Evolutionary conservation across 176 grass and related monocot species (phyloP).

Genomic region (Cenchrus fungigraminus): DNA sequence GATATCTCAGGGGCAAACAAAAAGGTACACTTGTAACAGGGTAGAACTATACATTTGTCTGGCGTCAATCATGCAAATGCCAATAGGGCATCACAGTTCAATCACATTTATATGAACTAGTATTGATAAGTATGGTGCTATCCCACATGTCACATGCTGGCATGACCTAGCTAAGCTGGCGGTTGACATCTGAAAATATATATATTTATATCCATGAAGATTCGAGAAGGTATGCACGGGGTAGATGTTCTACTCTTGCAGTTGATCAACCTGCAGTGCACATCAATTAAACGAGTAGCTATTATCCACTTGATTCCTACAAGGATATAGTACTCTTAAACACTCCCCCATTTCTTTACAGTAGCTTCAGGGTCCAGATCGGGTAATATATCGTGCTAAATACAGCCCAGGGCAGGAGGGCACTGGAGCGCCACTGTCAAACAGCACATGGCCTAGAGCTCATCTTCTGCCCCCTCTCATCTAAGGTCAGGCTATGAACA

Average conservation of each 20-base stretch:
- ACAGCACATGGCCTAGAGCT: conserved; percentile 56
- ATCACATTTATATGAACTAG: conserved; percentile 14
- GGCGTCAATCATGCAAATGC: conserved; percentile 21
- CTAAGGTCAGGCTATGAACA: conserved; percentile 55
- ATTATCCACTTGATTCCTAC: conserved; percentile 42
- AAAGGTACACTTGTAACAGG: conserved; percentile 3
- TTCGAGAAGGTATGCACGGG: conserved; percentile 38
- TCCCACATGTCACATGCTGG: conserved; percentile 30
- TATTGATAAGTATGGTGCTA: conserved; percentile 13
- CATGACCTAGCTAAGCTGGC: conserved; percentile 9
- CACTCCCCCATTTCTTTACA: conserved; percentile 40
- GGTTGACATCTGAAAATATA: conserved; percentile 16
- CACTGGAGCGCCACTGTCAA: conserved; percentile 30
- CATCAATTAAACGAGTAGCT: conserved; percentile 29
- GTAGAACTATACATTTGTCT: conserved; percentile 21
- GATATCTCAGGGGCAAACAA: not conserved
- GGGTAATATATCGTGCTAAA: conserved; percentile 25
- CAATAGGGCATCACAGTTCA: not conserved
- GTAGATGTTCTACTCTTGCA: not conserved
- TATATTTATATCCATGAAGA: not conserved
- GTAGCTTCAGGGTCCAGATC: conserved; percentile 36
- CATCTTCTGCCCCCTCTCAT: conserved; percentile 64
- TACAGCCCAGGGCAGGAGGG: conserved; percentile 31
- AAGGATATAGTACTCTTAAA: conserved; percentile 46
- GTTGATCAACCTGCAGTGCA: conserved; percentile 13